Percentiles rank a stretch among this genome's conserved stretches.
Evolutionary conservation across 2,329 filamentous ascomycete genomes (phyloP).

Genomic region (Coniochaeta prunicola): DNA sequence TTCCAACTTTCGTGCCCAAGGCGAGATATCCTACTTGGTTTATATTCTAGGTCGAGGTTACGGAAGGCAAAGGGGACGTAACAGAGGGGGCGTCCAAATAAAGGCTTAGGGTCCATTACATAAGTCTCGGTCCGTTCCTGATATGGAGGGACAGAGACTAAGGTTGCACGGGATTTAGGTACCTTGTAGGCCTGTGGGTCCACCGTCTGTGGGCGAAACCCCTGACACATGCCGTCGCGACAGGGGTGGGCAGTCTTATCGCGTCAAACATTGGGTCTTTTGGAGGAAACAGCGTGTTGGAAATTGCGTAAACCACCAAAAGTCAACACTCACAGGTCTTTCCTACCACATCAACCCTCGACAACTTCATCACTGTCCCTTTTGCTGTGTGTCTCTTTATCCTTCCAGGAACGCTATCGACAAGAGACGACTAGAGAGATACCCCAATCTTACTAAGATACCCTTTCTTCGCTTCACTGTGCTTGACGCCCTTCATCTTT

Average conservation of each 20-base stretch:
- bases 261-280: not conserved
- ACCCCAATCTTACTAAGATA: not conserved
- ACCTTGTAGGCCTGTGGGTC: too few species aligned
- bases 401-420: constrained; percentile 1
- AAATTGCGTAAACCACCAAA: constrained; percentile 1
- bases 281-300: not conserved
- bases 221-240: constrained; percentile 25
- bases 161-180: too few species aligned
- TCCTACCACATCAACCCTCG: not conserved
- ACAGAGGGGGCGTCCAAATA: not conserved
- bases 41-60: too few species aligned
- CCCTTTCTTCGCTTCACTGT: not conserved
- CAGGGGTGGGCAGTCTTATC: constrained; percentile 15
- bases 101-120: not conserved
- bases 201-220: not conserved
- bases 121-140: not conserved
- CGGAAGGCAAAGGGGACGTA: not conserved
- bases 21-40: too few species aligned
- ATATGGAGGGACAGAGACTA: too few species aligned
- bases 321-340: constrained; percentile 1
- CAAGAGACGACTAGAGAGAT: not conserved
- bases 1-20: too few species aligned
- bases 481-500: not conserved
- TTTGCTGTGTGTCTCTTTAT: constrained; percentile 1
- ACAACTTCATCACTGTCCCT: not conserved